Percentiles rank a stretch among this genome's conserved stretches.
These are phyloP conservation scores for Thozetella sp. DNA, from an alignment of 495 filamentous ascomycete genomes.

Conservation along the genomic window DNA sequence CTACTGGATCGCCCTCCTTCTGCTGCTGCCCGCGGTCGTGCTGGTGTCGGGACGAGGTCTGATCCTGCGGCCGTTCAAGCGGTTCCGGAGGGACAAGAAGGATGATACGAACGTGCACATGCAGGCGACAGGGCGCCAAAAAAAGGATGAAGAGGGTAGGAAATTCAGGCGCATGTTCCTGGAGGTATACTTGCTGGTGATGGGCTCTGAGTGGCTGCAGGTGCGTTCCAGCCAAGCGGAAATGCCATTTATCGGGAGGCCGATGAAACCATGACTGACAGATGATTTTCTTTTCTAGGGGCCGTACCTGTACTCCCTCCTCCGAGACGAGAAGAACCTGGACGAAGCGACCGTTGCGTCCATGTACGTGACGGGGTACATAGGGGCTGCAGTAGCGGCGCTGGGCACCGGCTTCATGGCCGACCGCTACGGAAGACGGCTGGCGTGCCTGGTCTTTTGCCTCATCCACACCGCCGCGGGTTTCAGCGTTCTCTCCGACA, in stretches of 20 bases:
- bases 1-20: slow-evolving; percentile 19
- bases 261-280: too few relatives aligned
- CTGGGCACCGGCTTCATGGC: slow-evolving; percentile 45
- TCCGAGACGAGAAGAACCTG: slow-evolving; percentile 44
- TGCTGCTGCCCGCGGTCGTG: slow-evolving; percentile 18
- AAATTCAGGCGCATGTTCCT: slow-evolving; percentile 38
- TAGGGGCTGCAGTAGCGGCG: slow-evolving; percentile 44
- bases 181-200: slow-evolving; percentile 40
- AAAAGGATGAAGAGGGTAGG: slow-evolving; percentile 21
- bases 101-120: neutral
- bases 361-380: slow-evolving; percentile 44
- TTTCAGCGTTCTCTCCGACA: slow-evolving; percentile 38
- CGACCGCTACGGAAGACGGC: slow-evolving; percentile 41
- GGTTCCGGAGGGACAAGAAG: slow-evolving; percentile 7
- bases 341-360: slow-evolving; percentile 40
- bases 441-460: slow-evolving; percentile 44
- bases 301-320: slow-evolving; percentile 50
- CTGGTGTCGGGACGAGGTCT: slow-evolving; percentile 9
- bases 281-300: slow-evolving; percentile 27
- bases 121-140: neutral
- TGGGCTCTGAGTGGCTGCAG: slow-evolving; percentile 50
- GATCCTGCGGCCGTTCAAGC: slow-evolving; percentile 10
- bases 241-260: neutral
- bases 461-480: slow-evolving; percentile 44
- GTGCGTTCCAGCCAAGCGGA: slow-evolving; percentile 15